Evolutionary conservation across 805 yeast genomes (phyloP), one percentile per base, ranked within the genome.

Genomic region (Pichia cabralensis): DNA sequence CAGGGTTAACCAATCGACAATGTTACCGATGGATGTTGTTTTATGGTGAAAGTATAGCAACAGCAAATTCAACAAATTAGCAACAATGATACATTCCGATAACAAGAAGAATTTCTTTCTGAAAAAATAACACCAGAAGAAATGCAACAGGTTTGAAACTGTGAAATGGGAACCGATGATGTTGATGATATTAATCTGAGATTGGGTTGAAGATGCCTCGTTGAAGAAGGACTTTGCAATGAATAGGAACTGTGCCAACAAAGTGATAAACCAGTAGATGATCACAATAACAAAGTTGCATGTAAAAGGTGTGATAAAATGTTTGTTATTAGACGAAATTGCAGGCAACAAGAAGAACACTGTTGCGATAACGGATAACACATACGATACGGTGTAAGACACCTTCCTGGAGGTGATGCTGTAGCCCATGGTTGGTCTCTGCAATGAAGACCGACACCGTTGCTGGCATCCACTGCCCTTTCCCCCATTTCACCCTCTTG

Each of bases 271-370:
- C 88, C 88, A 81, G 57, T 64, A 82, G 10, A 69, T 54, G 28
- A 72, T 53, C 3, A 67, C 54, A 12, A 74, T 61, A 11, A 73
- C 38, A 10, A 66, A 52, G 39, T 67, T 65, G 12, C 75, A 74
- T 3, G 85, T 70, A 62, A 82, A 82, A 11, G 94, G 92, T 3
- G 92, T 83, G 42, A 67, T 58, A 32, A 65, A 61, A 31, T 65
- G 59, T 6, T 45, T 57, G 23, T 59, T 61, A 13, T 18, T 16
- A 67, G 65, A 28, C 69, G 62, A n/a, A n/a, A n/a, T n/a, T n/a
- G n/a, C n/a, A 35, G 74, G 64, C 24, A 74, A 64, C 52, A 74
- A 73, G 38, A 71, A 64, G 38, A 75, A 43, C 40, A 72, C 66
- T 3, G 34, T 15, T 24, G 76, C 80, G 45, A 69, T 70, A 8